Percentiles rank a stretch among this genome's conserved stretches.
Conservation (phyloP, 306 rosid species). For the Acacia melanoxylon region DNA sequence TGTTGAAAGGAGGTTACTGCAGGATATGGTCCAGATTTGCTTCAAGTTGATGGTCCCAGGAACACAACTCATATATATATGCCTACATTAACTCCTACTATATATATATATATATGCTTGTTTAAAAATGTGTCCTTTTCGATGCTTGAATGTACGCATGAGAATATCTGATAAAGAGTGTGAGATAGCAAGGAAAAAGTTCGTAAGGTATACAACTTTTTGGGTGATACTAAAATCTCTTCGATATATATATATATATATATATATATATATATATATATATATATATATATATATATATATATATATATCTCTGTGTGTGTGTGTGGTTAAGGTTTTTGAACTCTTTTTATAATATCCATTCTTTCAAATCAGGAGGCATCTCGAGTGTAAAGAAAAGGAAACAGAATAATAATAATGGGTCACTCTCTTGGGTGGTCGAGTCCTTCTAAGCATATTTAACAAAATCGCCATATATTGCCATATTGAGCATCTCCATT, state of each 20-base stretch:
- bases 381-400: background rate
- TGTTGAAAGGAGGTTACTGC: background rate
- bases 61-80: background rate
- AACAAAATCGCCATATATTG: background rate
- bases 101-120: background rate
- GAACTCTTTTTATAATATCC: background rate
- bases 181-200: background rate
- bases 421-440: background rate
- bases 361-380: background rate
- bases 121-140: background rate
- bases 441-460: background rate
- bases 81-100: conserved; percentile 25
- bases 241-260: too few relatives aligned
- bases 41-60: conserved; percentile 12
- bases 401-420: background rate
- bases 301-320: too few relatives aligned
- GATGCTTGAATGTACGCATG: background rate
- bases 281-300: too few relatives aligned
- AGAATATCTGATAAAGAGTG: background rate
- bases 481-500: background rate
- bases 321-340: background rate
- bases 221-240: background rate
- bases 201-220: background rate
- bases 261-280: too few relatives aligned
- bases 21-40: conserved; percentile 24